A percentile compares a stretch with the other conserved stretches of the same genome.
Evolutionary conservation across 257 asterid genomes (phyloP).

Genomic region (Lycium ferocissimum): DNA sequence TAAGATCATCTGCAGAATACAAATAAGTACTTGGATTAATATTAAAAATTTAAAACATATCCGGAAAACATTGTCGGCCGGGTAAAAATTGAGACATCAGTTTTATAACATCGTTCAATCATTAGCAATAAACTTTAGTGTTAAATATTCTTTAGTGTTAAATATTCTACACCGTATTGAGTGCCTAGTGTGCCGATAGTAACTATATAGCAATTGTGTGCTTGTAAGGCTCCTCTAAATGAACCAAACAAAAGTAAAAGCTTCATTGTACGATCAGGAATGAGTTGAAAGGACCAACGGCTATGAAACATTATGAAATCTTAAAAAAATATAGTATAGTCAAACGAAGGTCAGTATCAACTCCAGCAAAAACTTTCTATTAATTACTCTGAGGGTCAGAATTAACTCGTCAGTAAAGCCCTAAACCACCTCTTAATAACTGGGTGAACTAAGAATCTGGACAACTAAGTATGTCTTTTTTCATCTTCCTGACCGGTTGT

Average conservation of each 20-base stretch:
- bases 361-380: neutral
- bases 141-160: neutral
- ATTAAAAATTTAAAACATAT: neutral
- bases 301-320: neutral
- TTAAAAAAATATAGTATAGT: neutral
- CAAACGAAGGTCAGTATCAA: no score
- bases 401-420: neutral
- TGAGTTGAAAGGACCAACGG: neutral
- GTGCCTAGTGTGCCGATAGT: constrained; percentile 30
- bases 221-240: neutral
- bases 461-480: neutral
- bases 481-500: neutral
- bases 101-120: neutral
- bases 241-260: neutral
- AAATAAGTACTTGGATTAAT: neutral
- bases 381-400: neutral
- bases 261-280: neutral
- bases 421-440: neutral
- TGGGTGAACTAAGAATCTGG: neutral
- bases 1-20: constrained; percentile 75
- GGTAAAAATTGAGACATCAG: neutral
- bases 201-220: neutral
- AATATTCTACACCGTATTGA: neutral
- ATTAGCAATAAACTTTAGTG: neutral
- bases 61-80: neutral